Base-by-base conservation (phyloP, 176 grass and related monocot species). In the Eragrostis nindensis region DNA sequence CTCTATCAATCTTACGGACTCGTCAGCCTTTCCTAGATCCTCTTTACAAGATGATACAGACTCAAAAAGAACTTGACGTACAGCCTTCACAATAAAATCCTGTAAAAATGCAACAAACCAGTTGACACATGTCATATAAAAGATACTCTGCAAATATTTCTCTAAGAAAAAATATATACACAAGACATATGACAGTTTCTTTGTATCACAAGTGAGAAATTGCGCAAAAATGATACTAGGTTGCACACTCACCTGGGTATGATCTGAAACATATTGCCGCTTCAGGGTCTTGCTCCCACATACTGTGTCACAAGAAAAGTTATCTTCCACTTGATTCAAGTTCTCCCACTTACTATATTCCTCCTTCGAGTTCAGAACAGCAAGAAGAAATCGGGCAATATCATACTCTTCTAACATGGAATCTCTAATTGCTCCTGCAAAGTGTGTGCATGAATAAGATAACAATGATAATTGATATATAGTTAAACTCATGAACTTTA, bases 211-310 rank as follows among this genome's bases (percentile, higher is more conserved):
- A 56, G 36, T 50, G 25, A 64, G 13, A 80, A 75, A 42, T 29
- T 62, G 67, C 54, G 36, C 38, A 24, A 40, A 17, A 44, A 25
- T 44, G n/a, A 54, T 70, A 84, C 43, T 62, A 73, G 56, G 62
- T 29, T 54, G 50, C 9, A 36, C 49, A 62, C 45, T 64, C 12
- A 92, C 90, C 80, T 96, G 89, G n/a, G 85, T 96, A 78, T 90
- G 90, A 88, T 96, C 93, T 56, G 93, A 96, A 67, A 83, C 24
- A 86, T 88, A 80, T 78, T 78, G 75, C 29, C 82, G 69, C 75
- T 71, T 76, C 40, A 30, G 81, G 32, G 66, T 70, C 45, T 86
- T 64, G 24, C 36, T 70, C 53, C n/a, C 83, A 3, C 12, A 41
- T 48, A 52, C 9, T 66, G 68, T 80, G 8, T 15, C 27, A 44